Evolutionary conservation across 2,329 filamentous ascomycete genomes (phyloP).

Genomic region (Pseudogymnoascus sp.): DNA sequence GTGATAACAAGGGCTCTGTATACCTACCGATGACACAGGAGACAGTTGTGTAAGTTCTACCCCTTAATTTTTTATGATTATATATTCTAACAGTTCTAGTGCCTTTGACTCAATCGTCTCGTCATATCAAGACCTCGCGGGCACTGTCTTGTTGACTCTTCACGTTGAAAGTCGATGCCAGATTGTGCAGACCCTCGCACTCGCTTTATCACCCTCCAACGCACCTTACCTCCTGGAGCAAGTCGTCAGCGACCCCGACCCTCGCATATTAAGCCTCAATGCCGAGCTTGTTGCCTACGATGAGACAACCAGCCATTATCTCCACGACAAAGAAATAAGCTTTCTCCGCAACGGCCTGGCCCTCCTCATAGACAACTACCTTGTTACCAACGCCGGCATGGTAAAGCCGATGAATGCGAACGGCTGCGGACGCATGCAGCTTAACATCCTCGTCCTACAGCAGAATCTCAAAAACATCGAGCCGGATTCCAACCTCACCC

Average conservation of each 20-base stretch:
- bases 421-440: slow-evolving; percentile 78
- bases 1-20: slow-evolving; percentile 56
- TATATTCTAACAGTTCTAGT: slow-evolving; percentile 31
- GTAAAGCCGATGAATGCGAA: slow-evolving; percentile 76
- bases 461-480: slow-evolving; percentile 96
- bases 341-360: slow-evolving; percentile 74
- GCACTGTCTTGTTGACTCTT: slow-evolving; percentile 71
- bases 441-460: slow-evolving; percentile 90
- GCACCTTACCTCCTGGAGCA: slow-evolving; percentile 59
- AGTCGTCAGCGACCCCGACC: slow-evolving; percentile 67
- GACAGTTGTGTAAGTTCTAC: slow-evolving; percentile 59
- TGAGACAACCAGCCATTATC: slow-evolving; percentile 64
- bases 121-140: slow-evolving; percentile 73
- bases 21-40: slow-evolving; percentile 84
- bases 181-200: slow-evolving; percentile 68
- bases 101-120: slow-evolving; percentile 80
- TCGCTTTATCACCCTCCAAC: slow-evolving; percentile 50
- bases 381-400: slow-evolving; percentile 62
- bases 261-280: slow-evolving; percentile 75
- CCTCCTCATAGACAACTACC: slow-evolving; percentile 66
- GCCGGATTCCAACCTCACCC: slow-evolving; percentile 53
- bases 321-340: slow-evolving; percentile 60
- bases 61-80: neutral
- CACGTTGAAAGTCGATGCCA: slow-evolving; percentile 85
- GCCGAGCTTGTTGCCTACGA: slow-evolving; percentile 79